Base-by-base conservation (phyloP, 1,284 basidiomycete species). In the Salmacisia buchloeana region DNA sequence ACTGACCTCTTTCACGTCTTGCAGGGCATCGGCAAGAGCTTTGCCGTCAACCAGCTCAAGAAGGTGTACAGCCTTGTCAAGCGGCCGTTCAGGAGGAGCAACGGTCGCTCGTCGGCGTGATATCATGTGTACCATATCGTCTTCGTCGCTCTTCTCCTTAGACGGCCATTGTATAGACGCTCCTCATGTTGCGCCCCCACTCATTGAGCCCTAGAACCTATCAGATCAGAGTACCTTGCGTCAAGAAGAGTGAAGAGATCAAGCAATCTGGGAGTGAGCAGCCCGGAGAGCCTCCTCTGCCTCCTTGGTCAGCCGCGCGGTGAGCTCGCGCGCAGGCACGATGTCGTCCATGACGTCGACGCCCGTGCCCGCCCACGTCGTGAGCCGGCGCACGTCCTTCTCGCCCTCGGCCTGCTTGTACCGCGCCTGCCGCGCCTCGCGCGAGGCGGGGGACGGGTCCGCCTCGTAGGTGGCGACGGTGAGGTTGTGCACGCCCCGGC, bases 301-400 rank as follows among this genome's bases (percentile, higher is more conserved):
- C 58, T 59, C 58, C 31, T 31, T 15, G 7, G 58, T 39, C 41
- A 59, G 38, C 3, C 38, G 38, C 23, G 13, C 15, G 9, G 74
- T 71, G 13, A 75, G 62, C 46, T 76, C 61, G 1, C 25, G 46
- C 10, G 75, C 75, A 1, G 70, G 68, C 33, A 62, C 31, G 29
- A 78, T 69, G 0, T 65, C 60, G n/a, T 66, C 46, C 35, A 77
- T 70, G 13, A 63, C 60, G 0, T 75, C 77, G 2, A 79, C 68
- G 1, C 76, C 76, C 15, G 74, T 75, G 3, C 77, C 77, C 1
- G 76, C 52, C 77, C 77, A 79, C 36, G 70, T 76, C 29, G 78
- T 69, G 39, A 77, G 64, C 10, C 76, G 63, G 18, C 67, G 63
- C 1, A 64, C 60, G 35, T 78, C 76, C 21, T 67, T 64, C 45